Conservation (phyloP, 1,139 yeast genomes). For the Groenewaldozyma sp. region DNA sequence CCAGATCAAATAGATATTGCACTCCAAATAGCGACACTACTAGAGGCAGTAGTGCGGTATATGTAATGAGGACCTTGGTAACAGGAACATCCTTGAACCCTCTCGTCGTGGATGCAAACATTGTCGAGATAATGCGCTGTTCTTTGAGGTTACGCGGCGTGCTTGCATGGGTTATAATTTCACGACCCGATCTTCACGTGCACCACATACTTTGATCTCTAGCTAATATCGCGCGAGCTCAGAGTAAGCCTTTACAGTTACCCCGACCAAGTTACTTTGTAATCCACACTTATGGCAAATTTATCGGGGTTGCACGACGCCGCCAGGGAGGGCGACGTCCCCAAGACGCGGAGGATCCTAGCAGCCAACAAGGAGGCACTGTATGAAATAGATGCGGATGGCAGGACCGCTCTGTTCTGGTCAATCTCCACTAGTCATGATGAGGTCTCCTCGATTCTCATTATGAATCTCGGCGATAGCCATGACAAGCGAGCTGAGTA, state of each 20-base stretch:
- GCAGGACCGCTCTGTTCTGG: constrained; percentile 83
- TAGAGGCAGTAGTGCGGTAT: constrained; percentile 40
- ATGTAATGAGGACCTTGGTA: constrained; percentile 38
- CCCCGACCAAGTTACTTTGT: no score
- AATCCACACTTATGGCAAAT: constrained; percentile 1
- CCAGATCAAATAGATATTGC: constrained; percentile 45
- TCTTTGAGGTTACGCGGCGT: no score
- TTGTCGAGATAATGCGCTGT: no score
- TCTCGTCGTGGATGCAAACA: constrained; percentile 37
- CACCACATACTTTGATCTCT: no score
- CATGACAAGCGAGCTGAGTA: constrained; percentile 14
- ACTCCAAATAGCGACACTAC: constrained; percentile 45
- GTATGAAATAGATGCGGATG: constrained; percentile 53
- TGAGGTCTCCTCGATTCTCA: constrained; percentile 33
- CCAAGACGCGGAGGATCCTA: constrained; percentile 42
- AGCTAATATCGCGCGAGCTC: no score
- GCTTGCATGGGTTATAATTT: no score
- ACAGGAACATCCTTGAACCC: constrained; percentile 59
- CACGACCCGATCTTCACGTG: no score
- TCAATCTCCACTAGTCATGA: constrained; percentile 60
- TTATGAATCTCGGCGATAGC: constrained; percentile 8
- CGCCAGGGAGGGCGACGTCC: constrained; percentile 45
- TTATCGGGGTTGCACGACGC: constrained; percentile 43
- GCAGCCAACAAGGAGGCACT: constrained; percentile 41
- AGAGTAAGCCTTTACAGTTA: no score